A percentile compares a stretch with the other conserved stretches of the same genome.
Conservation (phyloP, 78 protist species). For the slime mould (Dictyostelium discoideum) region dicty_2.7 NC_007088.5:495001-495500, state of each 20-base stretch:
- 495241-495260: slow-evolving; percentile 54
- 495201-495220: slow-evolving; percentile 28
- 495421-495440: no score
- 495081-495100: slow-evolving; percentile 38
- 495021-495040: slow-evolving; percentile 23
- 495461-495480: no score
- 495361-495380: background rate
- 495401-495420: background rate
- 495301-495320: slow-evolving; percentile 58
- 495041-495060: slow-evolving; percentile 27
- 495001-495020: slow-evolving; percentile 62
- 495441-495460: background rate
- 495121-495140: background rate
- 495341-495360: slow-evolving; percentile 7
- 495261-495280: slow-evolving; percentile 31
- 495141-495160: background rate
- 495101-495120: background rate
- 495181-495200: slow-evolving; percentile 7
- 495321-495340: slow-evolving; percentile 21
- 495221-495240: slow-evolving; percentile 28
- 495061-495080: slow-evolving; percentile 10
- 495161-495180: background rate
- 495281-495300: background rate
- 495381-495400: background rate
- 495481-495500: no score